A percentile compares a stretch with the other conserved stretches of the same genome.
phyloP scores from a whole-genome alignment of 2,329 filamentous ascomycete genomes.

The Cladobotryum protrusum region DNA sequence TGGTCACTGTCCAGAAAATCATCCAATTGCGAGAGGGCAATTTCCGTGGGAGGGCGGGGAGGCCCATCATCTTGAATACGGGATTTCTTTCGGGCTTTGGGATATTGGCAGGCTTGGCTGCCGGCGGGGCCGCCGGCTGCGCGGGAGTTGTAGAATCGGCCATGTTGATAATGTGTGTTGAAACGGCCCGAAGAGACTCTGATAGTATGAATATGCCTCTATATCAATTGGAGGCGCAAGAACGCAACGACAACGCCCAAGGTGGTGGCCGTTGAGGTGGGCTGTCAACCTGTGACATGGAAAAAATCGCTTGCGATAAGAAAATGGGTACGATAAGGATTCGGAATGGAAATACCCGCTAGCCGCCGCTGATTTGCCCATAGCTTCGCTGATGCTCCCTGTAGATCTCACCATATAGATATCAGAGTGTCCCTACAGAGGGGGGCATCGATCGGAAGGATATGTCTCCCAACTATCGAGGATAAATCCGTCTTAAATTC shows the following conservation, averaged over 20 bases:
- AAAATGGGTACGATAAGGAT: constrained; percentile 15
- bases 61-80: constrained; percentile 71
- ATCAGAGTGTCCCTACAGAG: too few relatives aligned
- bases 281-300: neutral
- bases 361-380: neutral
- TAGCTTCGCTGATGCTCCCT: too few relatives aligned
- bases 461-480: too few relatives aligned
- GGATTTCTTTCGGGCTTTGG: constrained; percentile 51
- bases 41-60: constrained; percentile 75
- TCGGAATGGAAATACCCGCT: constrained; percentile 10
- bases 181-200: too few relatives aligned
- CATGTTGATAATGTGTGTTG: constrained; percentile 5
- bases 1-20: constrained; percentile 81
- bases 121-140: constrained; percentile 3
- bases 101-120: constrained; percentile 7
- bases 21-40: constrained; percentile 96
- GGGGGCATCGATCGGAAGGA: too few relatives aligned
- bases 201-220: neutral
- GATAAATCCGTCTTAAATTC: too few relatives aligned
- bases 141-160: constrained; percentile 11
- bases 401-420: too few relatives aligned
- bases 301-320: constrained; percentile 22
- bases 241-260: neutral
- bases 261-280: neutral
- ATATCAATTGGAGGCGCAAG: neutral